A percentile compares a stretch with the other conserved stretches of the same genome.
phyloP scores from a whole-genome alignment of 208 protist genomes.

The Crithidia brevicula region DNA sequence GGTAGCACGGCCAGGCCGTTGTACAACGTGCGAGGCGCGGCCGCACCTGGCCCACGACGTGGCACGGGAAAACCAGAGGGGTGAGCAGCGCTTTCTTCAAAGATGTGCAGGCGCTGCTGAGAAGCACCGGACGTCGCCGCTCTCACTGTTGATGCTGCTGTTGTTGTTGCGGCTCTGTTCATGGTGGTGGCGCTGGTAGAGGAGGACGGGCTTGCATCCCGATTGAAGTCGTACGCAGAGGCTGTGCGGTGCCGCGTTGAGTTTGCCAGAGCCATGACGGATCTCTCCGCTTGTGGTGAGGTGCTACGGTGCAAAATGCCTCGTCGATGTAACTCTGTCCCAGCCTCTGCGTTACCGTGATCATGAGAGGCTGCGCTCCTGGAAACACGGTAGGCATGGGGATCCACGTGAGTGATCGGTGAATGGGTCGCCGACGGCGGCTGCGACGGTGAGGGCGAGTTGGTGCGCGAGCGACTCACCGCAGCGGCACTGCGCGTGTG shows the following conservation, averaged over 20 bases:
- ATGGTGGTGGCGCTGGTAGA: neutral
- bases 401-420: too few relatives aligned
- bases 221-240: neutral
- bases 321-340: too few relatives aligned
- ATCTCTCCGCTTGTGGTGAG: too few relatives aligned
- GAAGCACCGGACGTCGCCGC: neutral
- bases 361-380: too few relatives aligned
- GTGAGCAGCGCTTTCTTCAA: slow-evolving; percentile 14
- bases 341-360: too few relatives aligned
- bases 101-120: slow-evolving; percentile 12
- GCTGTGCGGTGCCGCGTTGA: too few relatives aligned
- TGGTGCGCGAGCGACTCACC: neutral
- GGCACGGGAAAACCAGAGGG: slow-evolving; percentile 27
- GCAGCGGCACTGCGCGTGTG: slow-evolving; percentile 1
- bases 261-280: too few relatives aligned
- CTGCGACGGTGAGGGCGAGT: neutral
- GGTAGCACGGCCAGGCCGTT: slow-evolving; percentile 14
- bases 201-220: neutral
- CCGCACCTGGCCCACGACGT: slow-evolving; percentile 15
- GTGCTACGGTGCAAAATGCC: too few relatives aligned
- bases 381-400: too few relatives aligned
- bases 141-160: neutral
- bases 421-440: too few relatives aligned
- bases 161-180: neutral
- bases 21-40: slow-evolving; percentile 4